These are phyloP conservation scores for Danielia oregonensis DNA, from an alignment of 805 yeast genomes.

Conservation along the genomic window DNA sequence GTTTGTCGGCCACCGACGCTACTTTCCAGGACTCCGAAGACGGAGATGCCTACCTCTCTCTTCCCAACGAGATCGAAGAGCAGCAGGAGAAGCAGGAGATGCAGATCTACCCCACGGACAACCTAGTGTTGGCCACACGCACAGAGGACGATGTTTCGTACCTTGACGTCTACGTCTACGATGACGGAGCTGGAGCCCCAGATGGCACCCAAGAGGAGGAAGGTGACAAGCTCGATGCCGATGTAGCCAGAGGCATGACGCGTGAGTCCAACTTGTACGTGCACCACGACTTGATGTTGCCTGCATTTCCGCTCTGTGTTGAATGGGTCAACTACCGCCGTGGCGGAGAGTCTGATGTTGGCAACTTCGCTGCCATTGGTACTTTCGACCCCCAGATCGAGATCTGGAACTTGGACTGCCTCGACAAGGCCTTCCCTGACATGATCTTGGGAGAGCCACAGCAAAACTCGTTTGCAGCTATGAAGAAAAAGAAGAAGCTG, in stretches of 20 bases:
- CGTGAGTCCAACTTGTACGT: constrained; percentile 80
- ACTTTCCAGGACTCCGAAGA: constrained; percentile 42
- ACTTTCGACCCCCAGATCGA: constrained; percentile 97
- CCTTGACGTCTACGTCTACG: constrained; percentile 90
- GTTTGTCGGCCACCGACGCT: constrained; percentile 56
- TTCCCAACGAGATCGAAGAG: constrained; percentile 59
- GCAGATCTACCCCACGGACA: constrained; percentile 87
- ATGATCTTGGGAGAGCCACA: constrained; percentile 80
- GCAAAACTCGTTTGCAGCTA: constrained; percentile 35
- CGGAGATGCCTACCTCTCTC: constrained; percentile 56
- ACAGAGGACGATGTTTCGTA: constrained; percentile 95
- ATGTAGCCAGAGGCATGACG: constrained; percentile 66
- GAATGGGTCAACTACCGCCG: constrained; percentile 90
- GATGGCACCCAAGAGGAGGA: constrained; percentile 63
- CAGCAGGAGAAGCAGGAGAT: constrained; percentile 79
- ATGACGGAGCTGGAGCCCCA: constrained; percentile 88
- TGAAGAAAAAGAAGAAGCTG: constrained; percentile 41
- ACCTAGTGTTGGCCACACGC: constrained; percentile 82
- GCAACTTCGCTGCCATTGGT: constrained; percentile 94
- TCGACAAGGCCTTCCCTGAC: constrained; percentile 94
- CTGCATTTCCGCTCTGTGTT: constrained; percentile 93
- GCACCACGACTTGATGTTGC: constrained; percentile 95
- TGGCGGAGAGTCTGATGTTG: constrained; percentile 43
- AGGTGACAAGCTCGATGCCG: constrained; percentile 64
- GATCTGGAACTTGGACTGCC: constrained; percentile 89